These are phyloP conservation scores for Pseudomassariella vexata DNA, from an alignment of 2,329 filamentous ascomycete genomes.

Conservation along the genomic window DNA sequence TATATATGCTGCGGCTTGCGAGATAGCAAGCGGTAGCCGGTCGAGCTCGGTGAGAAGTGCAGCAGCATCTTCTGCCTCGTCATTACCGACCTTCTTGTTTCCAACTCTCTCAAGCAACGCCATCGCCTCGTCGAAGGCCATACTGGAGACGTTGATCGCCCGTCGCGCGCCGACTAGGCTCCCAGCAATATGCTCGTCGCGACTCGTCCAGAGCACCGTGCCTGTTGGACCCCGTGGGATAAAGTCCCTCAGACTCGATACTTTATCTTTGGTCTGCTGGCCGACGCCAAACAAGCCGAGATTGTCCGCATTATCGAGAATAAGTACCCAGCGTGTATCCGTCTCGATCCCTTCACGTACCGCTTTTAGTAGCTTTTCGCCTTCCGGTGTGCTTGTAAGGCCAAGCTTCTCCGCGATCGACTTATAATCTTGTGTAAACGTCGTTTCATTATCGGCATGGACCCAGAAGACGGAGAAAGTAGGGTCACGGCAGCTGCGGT, in stretches of 20 bases:
- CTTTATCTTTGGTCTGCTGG: too few relatives aligned
- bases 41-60: constrained; percentile 18
- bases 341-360: constrained; percentile 14
- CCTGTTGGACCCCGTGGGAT: constrained; percentile 19
- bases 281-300: constrained; percentile 19
- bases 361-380: not conserved
- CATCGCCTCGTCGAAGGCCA: constrained; percentile 14
- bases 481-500: not conserved
- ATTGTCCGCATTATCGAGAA: constrained; percentile 29
- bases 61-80: constrained; percentile 7
- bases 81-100: not conserved
- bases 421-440: constrained; percentile 1
- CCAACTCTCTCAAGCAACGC: constrained; percentile 12
- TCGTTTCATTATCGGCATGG: not conserved
- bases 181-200: constrained; percentile 19
- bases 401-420: not conserved
- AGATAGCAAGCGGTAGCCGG: constrained; percentile 24
- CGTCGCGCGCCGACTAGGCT: constrained; percentile 16
- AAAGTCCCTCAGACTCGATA: constrained; percentile 15
- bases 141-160: constrained; percentile 16
- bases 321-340: constrained; percentile 18
- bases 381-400: not conserved
- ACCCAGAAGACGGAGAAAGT: constrained; percentile 1
- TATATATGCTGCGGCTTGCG: constrained; percentile 26
- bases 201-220: constrained; percentile 26